Evolutionary conservation across 306 rosid species (phyloP), one percentile per base, ranked within the genome.

Genomic region (Quercus robur): DNA sequence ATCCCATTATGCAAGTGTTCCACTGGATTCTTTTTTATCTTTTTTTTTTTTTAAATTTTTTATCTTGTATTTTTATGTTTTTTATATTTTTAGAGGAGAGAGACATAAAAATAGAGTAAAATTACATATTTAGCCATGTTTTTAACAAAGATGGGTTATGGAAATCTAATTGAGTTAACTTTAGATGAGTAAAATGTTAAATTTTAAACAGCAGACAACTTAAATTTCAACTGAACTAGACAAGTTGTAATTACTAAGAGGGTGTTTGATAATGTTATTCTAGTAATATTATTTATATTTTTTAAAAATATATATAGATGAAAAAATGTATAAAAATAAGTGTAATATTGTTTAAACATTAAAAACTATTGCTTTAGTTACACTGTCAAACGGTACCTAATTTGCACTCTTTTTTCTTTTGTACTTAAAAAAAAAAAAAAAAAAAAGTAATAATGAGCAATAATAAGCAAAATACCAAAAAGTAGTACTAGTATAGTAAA

Each of bases 271-370:
- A 33, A 33, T 33, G 0, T 33, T 33, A 0, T 33, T 33, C 0
- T 33, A 5, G 0, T 33, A 1, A 5, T 0, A 0, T 33, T 33
- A 0, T 35, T 35, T 35, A 0, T 5, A 35, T 5, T 35, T 35
- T 1, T 35, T 5, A 1, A 35, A 35, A 5, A 35, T 35, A 35
- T 0, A 0, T 5, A 0, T 35, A 1, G 0, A 33, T 33, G 5
- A 35, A 35, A 35, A 35, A 35, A 0, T 5, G 0, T 5, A 1
- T 33, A 33, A 33, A 33, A 5, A 5, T 33, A 33, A 0, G 0
- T 33, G 0, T 33, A 33, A 6, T 33, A 0, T 33, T 33, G 0
- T 33, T 33, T 33, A 5, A 33, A 5, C 8, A 33, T 0, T 0
- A 0, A 5, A 31, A 31, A 4, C 0, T 5, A 0, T 31, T 5